Percentiles rank a stretch among this genome's conserved stretches.
Evolutionary conservation across 139 green algal genomes (phyloP).

Genomic region (Haematococcus sp.): DNA sequence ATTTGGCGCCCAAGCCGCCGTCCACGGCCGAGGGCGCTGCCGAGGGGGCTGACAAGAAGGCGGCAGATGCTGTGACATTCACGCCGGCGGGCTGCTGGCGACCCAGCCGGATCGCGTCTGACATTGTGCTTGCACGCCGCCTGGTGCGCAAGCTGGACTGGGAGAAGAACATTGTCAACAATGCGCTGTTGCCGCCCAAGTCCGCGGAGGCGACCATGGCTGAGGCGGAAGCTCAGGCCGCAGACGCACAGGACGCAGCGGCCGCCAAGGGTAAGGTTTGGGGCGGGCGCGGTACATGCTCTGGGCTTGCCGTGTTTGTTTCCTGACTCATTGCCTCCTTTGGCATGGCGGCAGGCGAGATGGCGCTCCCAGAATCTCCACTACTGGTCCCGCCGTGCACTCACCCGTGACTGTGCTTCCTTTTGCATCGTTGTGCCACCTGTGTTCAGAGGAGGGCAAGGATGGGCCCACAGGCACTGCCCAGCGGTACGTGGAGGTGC

Average conservation of each 20-base stretch:
- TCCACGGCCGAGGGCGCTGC: neutral
- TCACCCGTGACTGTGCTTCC: too few species aligned
- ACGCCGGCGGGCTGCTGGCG: constrained; percentile 38
- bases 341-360: too few species aligned
- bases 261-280: constrained; percentile 8
- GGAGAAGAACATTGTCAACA: constrained; percentile 72
- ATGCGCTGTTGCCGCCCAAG: constrained; percentile 44
- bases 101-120: constrained; percentile 44
- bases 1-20: constrained; percentile 23
- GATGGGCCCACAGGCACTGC: neutral
- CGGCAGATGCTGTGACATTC: neutral
- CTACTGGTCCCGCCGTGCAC: too few species aligned
- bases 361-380: too few species aligned
- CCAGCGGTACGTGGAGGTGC: constrained; percentile 8
- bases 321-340: too few species aligned
- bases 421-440: neutral
- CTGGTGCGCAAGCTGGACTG: constrained; percentile 71
- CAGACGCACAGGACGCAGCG: constrained; percentile 12
- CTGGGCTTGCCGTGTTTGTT: too few species aligned
- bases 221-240: constrained; percentile 7
- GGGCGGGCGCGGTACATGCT: neutral
- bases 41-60: constrained; percentile 2
- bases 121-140: constrained; percentile 56
- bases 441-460: constrained; percentile 4
- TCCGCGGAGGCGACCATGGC: neutral